Evolutionary conservation across 306 rosid genomes (phyloP), one percentile per base, ranked within the genome.

Genomic region (Astragalus membranaceus): DNA sequence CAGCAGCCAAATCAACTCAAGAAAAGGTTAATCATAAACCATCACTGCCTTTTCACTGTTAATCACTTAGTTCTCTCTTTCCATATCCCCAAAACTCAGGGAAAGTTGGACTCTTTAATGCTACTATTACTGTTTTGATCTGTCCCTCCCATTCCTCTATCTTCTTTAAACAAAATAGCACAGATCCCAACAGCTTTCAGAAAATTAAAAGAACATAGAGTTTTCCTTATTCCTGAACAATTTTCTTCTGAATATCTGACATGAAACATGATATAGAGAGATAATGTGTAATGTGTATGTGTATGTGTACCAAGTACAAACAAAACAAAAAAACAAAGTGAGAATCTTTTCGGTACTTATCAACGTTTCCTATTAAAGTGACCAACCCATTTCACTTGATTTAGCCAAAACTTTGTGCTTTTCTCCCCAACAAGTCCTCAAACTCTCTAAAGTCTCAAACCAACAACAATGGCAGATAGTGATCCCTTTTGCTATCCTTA

Each of bases 171-270:
- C 78, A 49, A 44, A 75, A 80, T 4, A 41, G 81, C 95, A 85
- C 98, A 63, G 92, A 92, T 92, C 98, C 96, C 91, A 82, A 85
- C 83, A 79, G 77, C 74, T 80, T 75, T 82, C 84, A 85, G 90
- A 88, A 86, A 75, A 86, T 86, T 85, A 90, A 86, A 78, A 69
- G 71, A 83, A 80, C 80, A 72, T 83, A 85, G 89, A 78, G 81
- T 75, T 84, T 83, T 79, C 80, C 95, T 89, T 91, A 83, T 80
- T 89, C 78, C 91, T 85, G 89, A 80, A 76, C 76, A 85, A 88
- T 89, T 87, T 87, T 85, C 96, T 26, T 2, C 30, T 2, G 30
- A 26, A 26, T 26, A 0, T 26, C 30, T 86, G 95, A 83, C 88
- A 81, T 82, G 77, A 74, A 76, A 61, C 65, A 47, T 73, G 75